Evolutionary conservation across 2,329 filamentous ascomycete genomes (phyloP), one percentile per base, ranked within the genome.

Genomic region (Daldinia sp.): DNA sequence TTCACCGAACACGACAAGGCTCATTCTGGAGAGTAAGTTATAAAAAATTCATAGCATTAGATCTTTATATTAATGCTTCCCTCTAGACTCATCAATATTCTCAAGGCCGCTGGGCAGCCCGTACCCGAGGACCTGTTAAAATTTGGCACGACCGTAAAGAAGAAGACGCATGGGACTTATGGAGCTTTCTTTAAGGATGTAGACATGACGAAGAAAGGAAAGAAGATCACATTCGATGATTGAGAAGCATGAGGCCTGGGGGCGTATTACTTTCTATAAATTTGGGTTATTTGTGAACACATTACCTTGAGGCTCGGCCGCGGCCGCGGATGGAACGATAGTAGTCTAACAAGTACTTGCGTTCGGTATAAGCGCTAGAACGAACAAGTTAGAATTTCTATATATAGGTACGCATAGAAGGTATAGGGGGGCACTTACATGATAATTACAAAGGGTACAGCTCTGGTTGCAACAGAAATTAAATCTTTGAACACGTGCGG

Each of bases 81-180:
- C 41, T 50, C 15, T 74, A 94, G 92, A 9, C 84, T 99, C 74
- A 92, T 98, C 83, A 98, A 98, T 79, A 94, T 99, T 63, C 88
- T 99, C 70, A 97, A 92, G 82, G 93, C 90, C n/a, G 94, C 96
- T 26, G 93, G 93, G 72, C 96, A 99, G 81, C 87, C 90, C 12
- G 93, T 99, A 0, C 96, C 96, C 2, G 93, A 97, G 48, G 92
- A 93, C 28, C 84, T 99, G 41, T 85, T 98, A 79, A 98, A 97
- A 82, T 99, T 98, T 74, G 96, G 96, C 76, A 97, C 94, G 23
- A 98, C 95, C 0, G 96, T 99, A 59, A 99, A 98, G 89, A 98
- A 97, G 89, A 98, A 98, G 93, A 88, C 90, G 55, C 96, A 99
- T 82, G 92, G 94, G 77, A 92, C 93, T 54, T 99, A 98, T 78